Evolutionary conservation across 2,329 filamentous ascomycete species (phyloP), one percentile per base, ranked within the genome.

Genomic region (Claviceps lovelessii): DNA sequence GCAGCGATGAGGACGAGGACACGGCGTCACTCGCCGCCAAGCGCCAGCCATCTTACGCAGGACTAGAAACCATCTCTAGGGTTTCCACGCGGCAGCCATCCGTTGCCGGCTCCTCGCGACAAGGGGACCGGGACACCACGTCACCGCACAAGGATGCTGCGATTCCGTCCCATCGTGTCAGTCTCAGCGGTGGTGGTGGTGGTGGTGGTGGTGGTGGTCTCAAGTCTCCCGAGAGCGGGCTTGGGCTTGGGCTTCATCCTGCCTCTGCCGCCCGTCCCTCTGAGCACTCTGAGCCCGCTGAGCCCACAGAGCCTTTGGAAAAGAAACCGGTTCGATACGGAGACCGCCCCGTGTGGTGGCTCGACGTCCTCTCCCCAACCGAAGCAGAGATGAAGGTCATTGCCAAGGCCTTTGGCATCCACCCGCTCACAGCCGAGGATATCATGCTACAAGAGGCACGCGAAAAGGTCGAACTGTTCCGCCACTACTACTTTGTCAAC

Each of bases 401-500:
- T 45, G 84, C 88, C 35, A 95, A 94, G 65, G 80, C 93, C 0
- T 98, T 98, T 66, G 89, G 90, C 17, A 96, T 98, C 57, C 93
- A 98, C 71, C 90, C 93, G 0, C 73, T 98, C 56, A 98, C 93
- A 0, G 85, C 89, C 1, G 93, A 98, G 69, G 93, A 98, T 66
- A 96, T 98, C 63, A 85, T 97, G 79, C 85, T 96, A 74, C 89
- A 97, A 68, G 93, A 98, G 72, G 88, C 90, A 45, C 90, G 93
- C 28, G 93, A 98, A 66, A 98, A 98, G 72, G 93, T 98, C 0
- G 93, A 98, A 68, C 77, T 98, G 1, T 98, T 98, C 75, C 85
- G 88, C 39, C 87, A 95, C 67, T 98, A 98, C 72, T 98, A 98
- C 70, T 96, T 98, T 64, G 88, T 98, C 72, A 97, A 95, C 68